Percentiles rank a stretch among this genome's conserved stretches.
phyloP scores from a whole-genome alignment of 345 rosid species.

The Hypericum perforatum region DNA sequence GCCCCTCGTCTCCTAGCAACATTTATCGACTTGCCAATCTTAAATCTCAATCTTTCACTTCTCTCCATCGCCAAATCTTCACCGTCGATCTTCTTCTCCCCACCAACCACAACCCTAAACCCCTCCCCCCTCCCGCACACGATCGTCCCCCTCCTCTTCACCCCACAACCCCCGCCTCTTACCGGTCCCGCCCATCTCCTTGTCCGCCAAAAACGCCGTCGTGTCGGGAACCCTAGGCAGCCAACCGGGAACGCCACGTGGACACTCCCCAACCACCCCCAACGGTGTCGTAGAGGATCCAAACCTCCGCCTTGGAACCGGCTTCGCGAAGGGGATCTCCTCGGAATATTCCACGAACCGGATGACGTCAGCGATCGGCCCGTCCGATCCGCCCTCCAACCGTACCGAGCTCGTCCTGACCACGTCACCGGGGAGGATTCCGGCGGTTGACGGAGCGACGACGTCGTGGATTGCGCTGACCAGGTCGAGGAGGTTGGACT shows the following conservation, averaged over 20 bases:
- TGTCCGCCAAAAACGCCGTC: constrained; percentile 1
- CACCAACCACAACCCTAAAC: background rate
- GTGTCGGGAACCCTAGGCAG: constrained; percentile 27
- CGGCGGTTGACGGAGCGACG: constrained; percentile 30
- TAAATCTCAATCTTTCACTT: constrained; percentile 17
- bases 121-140: constrained; percentile 1
- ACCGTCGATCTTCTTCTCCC: background rate
- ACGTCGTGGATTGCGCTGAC: constrained; percentile 35
- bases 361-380: constrained; percentile 8
- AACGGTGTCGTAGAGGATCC: background rate
- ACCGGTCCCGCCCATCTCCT: background rate
- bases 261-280: background rate
- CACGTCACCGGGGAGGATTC: constrained; percentile 28
- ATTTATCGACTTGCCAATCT: constrained; percentile 6
- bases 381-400: constrained; percentile 23
- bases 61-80: constrained; percentile 17
- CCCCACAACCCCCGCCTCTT: background rate
- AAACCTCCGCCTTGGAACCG: constrained; percentile 22
- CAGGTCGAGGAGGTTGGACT: constrained; percentile 43
- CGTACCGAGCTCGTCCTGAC: constrained; percentile 14
- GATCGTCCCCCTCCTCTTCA: background rate
- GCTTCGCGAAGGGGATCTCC: constrained; percentile 56
- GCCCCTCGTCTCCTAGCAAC: background rate
- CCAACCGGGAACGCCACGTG: constrained; percentile 29
- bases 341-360: constrained; percentile 22